Evolutionary conservation across 768 basidiomycete genomes (phyloP), one percentile per base, ranked within the genome.

Genomic region (Suillus americanus): DNA sequence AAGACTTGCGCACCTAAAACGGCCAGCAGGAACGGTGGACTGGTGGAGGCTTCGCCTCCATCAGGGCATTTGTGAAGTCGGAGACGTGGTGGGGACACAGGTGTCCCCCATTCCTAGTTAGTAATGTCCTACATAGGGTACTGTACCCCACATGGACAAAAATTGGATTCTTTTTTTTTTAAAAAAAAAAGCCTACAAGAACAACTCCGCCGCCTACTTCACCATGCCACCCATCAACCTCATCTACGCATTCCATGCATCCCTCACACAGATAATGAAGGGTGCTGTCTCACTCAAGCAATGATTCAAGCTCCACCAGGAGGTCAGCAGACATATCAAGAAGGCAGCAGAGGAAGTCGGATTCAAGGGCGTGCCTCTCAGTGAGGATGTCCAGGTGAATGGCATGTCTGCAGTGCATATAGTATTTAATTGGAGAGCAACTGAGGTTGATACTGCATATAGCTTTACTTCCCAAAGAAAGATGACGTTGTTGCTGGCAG

Each of bases 151-250:
- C n/a, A n/a, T n/a, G n/a, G n/a, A n/a, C n/a, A n/a, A n/a, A n/a
- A n/a, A n/a, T n/a, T n/a, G n/a, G n/a, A n/a, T n/a, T n/a, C n/a
- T n/a, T n/a, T n/a, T n/a, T n/a, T n/a, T n/a, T n/a, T n/a, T n/a
- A n/a, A n/a, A n/a, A n/a, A n/a, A n/a, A n/a, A n/a, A n/a, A n/a
- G 88, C 90, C 3, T 99, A 99, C 75, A 95, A 98, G 79, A 78
- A 79, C 64, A 92, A 92, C 65, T 79, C 78, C 13, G 83, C 94
- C 0, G 89, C 89, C 23, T 98, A 98, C 82, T 98, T 98, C 76
- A 96, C 96, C 9, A 98, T 95, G 0, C 93, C 95, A 2, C 95
- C 95, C 9, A 92, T 96, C 65, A 97, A 97, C 79, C 86, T 99
- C 69, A 87, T 99, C 72, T 92, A 94, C 75, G 93, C 97, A 2